A percentile compares a stretch with the other conserved stretches of the same genome.
Evolutionary conservation across 2,329 filamentous ascomycete species (phyloP).

Genomic region (Zymoseptoria pseudotritici): DNA sequence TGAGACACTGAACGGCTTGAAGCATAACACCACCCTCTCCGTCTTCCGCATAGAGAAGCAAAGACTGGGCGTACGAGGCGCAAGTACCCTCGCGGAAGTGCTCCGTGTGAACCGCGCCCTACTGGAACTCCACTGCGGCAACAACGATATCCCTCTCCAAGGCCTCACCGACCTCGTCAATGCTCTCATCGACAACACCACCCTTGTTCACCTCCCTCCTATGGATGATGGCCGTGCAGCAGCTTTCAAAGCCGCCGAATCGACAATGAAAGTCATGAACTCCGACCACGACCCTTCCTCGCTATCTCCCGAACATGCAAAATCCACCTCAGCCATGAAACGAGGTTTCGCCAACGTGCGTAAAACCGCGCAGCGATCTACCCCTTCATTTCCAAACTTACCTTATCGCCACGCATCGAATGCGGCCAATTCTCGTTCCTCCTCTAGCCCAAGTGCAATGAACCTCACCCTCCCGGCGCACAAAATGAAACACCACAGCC

Average conservation of each 20-base stretch:
- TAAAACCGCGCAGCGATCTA: conserved; percentile 23
- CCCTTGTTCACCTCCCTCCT: conserved; percentile 53
- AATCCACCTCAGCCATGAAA: conserved; percentile 21
- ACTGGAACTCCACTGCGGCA: conserved; percentile 60
- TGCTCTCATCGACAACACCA: conserved; percentile 57
- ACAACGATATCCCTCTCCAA: conserved; percentile 64
- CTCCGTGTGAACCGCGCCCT: conserved; percentile 57
- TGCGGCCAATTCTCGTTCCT: conserved; percentile 3
- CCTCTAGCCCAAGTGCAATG: conserved; percentile 8
- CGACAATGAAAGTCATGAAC: conserved; percentile 26
- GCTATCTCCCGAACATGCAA: conserved; percentile 12
- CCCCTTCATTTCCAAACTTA: conserved; percentile 27
- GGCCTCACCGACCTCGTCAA: conserved; percentile 64
- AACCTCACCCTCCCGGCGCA: conserved; percentile 21
- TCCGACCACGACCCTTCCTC: conserved; percentile 20
- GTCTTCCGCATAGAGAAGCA: conserved; percentile 60
- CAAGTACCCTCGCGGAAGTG: conserved; percentile 61
- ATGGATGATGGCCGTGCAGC: conserved; percentile 56
- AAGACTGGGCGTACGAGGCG: conserved; percentile 61
- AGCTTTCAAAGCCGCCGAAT: conserved; percentile 46
- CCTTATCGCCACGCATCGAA: conserved; percentile 9
- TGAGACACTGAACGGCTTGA: conserved; percentile 56
- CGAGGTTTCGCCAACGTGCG: conserved; percentile 28
- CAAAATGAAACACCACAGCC: conserved; percentile 16
- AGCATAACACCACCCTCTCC: conserved; percentile 55